Base-by-base conservation (phyloP, 2,329 filamentous ascomycete species). In the Bipolaris gigantea region DNA sequence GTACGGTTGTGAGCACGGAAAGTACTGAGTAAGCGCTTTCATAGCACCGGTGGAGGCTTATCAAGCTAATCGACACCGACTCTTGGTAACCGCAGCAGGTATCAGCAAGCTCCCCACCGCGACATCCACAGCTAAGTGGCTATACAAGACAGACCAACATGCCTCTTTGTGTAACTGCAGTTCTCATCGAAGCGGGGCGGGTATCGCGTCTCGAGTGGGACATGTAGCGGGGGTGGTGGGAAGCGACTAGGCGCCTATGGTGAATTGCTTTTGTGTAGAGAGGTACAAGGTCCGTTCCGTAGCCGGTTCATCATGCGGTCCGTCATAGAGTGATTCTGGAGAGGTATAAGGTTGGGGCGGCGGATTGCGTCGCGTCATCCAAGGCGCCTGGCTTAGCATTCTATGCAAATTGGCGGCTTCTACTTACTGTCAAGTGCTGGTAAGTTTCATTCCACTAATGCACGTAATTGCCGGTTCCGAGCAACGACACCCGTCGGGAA, bases 391-490 rank as follows among this genome's bases (percentile, higher is more conserved):
- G 19, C 33, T 36, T 23, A 46, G 18, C 39, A 36, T 25, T 42
- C 19, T 25, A 27, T 15, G 33, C 46, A 39, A 19, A 33, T 55
- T 40, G 5, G 48, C 21, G 18, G 35, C 25, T 38, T 43, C 25
- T 39, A 55, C 53, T 52, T 52, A 55, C 53, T 19, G 53, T 18
- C 19, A 36, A n/a, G 27, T 55, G 38, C 46, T 41, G 21, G 16
- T 9, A 36, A 44, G 39, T 34, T 25, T 10, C 30, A 11, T 40
- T 39, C n/a, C 40, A 35, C 40, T 23, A 23, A 46, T 48, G 33
- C 30, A 54, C 16, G 30, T 40, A 41, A 27, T 50, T 39, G 34
- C 51, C 47, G 25, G 13, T 23, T 36, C 51, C 41, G 35, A 27
- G 38, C 48, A 27, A 45, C 43, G 33, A 45, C 41, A 34, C 41